A percentile compares a stretch with the other conserved stretches of the same genome.
phyloP scores from a whole-genome alignment of 192 early-diverging fungal species.

The Phlyctochytrium bullatum region DNA sequence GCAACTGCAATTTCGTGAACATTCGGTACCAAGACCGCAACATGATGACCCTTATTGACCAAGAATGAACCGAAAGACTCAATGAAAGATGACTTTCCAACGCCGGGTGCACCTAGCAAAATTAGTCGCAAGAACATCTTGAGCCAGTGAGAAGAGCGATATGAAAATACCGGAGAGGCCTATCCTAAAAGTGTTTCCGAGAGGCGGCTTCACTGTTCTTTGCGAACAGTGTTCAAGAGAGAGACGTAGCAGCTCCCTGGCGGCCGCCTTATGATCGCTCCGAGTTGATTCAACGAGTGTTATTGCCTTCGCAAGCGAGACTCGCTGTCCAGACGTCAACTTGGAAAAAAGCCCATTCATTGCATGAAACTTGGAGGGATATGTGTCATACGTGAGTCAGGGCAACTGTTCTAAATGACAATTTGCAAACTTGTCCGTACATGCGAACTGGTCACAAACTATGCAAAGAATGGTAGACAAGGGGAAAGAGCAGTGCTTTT shows the following conservation, averaged over 20 bases:
- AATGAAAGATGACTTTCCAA: constrained; percentile 86
- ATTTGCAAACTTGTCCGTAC: too few species aligned
- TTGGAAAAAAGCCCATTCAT: too few species aligned
- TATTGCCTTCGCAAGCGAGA: not conserved
- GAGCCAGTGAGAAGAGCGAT: not conserved
- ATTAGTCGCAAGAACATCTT: not conserved
- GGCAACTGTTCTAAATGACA: too few species aligned
- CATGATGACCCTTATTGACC: constrained; percentile 61
- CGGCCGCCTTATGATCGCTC: constrained; percentile 55
- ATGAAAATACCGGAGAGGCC: constrained; percentile 61
- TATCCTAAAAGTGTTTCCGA: constrained; percentile 63
- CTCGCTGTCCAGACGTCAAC: not conserved
- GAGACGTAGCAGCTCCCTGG: constrained; percentile 63
- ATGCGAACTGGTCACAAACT: too few species aligned
- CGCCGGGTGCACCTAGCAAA: constrained; percentile 60
- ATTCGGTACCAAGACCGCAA: constrained; percentile 66
- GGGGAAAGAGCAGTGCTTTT: too few species aligned
- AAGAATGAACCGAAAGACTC: constrained; percentile 78
- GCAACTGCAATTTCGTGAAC: constrained; percentile 3
- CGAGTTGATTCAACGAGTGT: constrained; percentile 68
- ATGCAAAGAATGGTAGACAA: too few species aligned
- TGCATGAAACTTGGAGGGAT: too few species aligned
- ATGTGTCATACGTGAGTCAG: too few species aligned
- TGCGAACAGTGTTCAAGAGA: not conserved
- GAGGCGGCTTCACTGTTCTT: too few species aligned